Base-by-base conservation (phyloP, 2,329 filamentous ascomycete genomes). In the Xylaria sp. region DNA sequence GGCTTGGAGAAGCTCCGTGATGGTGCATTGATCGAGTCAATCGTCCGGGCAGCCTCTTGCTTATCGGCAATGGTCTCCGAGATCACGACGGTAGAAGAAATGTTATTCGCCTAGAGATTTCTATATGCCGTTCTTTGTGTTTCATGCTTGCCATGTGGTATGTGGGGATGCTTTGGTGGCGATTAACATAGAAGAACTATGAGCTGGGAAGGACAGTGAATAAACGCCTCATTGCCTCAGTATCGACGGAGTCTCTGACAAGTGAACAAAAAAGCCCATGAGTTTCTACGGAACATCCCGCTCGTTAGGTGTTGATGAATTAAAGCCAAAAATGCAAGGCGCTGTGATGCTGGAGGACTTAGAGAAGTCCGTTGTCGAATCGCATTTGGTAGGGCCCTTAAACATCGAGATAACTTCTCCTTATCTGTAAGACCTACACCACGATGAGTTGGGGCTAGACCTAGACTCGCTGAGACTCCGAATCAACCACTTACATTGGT, bases 1-100 rank as follows among this genome's bases (percentile, higher is more conserved):
- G n/a, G 36, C 27, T 60, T 66, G 65, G 65, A 68, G 66, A 62
- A 57, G 59, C 56, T 47, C 66, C 58, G 58, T 51, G 58, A 42
- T 38, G 47, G n/a, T 50, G 31, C 61, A 56, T 64, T 45, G 29
- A 53, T 47, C 36, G 50, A 58, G 44, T 39, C 15, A 33, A 45
- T 25, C 15, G 33, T 15, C 44, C 44, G 25, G 25, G 47, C 38
- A 44, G 39, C 55, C 44, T 50, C 25, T 38, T 22, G 39, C 58
- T 55, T 62, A 44, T 63, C 58, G 38, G 45, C 33, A 27, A 47
- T 42, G 22, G 33, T 39, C 33, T 22, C 51, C 44, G 44, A 44
- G 29, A 5, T 58, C 38, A 20, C n/a, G 22, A 58, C 17, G 22
- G 20, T 33, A 51, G 11, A 31, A 45, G 29, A 22, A 36, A 45